Percentiles rank a stretch among this genome's conserved stretches.
Evolutionary conservation across 805 yeast genomes (phyloP).

Genomic region (Pichia kluyveri): DNA sequence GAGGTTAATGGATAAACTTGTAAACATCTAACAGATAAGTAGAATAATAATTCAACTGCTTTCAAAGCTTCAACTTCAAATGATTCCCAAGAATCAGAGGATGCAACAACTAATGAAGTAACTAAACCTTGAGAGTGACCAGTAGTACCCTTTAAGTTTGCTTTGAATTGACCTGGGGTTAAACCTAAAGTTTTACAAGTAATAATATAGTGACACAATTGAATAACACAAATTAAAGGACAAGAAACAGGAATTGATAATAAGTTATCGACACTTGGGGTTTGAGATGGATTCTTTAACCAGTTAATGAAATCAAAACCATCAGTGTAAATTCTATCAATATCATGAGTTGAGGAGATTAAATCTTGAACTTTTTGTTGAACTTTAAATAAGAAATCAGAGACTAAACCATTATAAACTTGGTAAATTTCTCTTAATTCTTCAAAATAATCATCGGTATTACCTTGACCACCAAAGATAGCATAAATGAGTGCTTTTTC

Average conservation of each 20-base stretch:
- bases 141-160: slow-evolving; percentile 62
- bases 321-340: slow-evolving; percentile 84
- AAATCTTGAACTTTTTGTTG: slow-evolving; percentile 60
- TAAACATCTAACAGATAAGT: slow-evolving; percentile 87
- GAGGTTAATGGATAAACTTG: slow-evolving; percentile 89
- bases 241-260: slow-evolving; percentile 90
- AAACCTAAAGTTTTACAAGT: slow-evolving; percentile 78
- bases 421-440: slow-evolving; percentile 83
- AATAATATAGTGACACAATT: slow-evolving; percentile 85
- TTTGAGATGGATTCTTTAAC: slow-evolving; percentile 75
- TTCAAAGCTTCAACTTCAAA: slow-evolving; percentile 64
- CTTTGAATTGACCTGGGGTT: slow-evolving; percentile 82
- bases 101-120: slow-evolving; percentile 85
- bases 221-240: slow-evolving; percentile 95
- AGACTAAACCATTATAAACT: slow-evolving; percentile 65
- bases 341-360: slow-evolving; percentile 63
- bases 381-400: slow-evolving; percentile 61
- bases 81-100: slow-evolving; percentile 75
- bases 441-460: slow-evolving; percentile 93
- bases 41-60: slow-evolving; percentile 80
- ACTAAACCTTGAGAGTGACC: slow-evolving; percentile 91
- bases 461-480: slow-evolving; percentile 98
- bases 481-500: slow-evolving; percentile 62
- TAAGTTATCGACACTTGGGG: slow-evolving; percentile 85
- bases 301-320: slow-evolving; percentile 85